Evolutionary conservation across 768 basidiomycete genomes (phyloP).

Genomic region (Paxillus rubicundulus): DNA sequence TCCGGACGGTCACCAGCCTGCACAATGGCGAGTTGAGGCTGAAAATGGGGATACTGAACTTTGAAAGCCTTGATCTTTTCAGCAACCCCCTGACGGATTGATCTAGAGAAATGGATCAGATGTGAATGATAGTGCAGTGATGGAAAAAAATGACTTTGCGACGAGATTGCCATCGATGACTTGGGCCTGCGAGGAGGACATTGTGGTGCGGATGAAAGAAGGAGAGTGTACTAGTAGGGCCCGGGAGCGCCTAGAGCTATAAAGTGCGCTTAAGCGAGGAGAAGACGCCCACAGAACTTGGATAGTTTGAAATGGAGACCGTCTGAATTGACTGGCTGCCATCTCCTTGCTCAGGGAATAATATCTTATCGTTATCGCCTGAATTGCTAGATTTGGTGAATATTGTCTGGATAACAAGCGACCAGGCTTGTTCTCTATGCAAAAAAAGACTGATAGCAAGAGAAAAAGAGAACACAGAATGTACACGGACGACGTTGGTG

Average conservation of each 20-base stretch:
- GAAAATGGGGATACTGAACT: conserved; percentile 78
- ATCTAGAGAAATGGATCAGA: conserved; percentile 44
- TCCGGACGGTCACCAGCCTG: conserved; percentile 93
- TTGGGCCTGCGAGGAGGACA: conserved; percentile 44
- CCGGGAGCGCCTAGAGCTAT: conserved; percentile 4
- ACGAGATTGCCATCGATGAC: conserved; percentile 82
- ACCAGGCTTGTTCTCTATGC: neutral
- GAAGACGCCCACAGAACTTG: neutral
- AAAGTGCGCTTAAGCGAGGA: conserved; percentile 1
- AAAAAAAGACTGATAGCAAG: neutral
- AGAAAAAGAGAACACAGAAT: conserved; percentile 3
- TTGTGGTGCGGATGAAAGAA: conserved; percentile 27
- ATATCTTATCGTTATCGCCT: neutral
- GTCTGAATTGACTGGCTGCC: conserved; percentile 1
- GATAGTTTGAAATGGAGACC: conserved; percentile 4
- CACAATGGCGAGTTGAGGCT: conserved; percentile 86
- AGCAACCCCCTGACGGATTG: conserved; percentile 76
- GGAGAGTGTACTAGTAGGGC: neutral
- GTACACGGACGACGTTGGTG: neutral
- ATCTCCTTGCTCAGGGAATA: neutral
- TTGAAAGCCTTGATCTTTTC: conserved; percentile 63
- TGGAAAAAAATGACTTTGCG: conserved; percentile 62
- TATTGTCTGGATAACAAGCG: neutral
- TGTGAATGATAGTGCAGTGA: conserved; percentile 4
- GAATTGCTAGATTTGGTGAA: conserved; percentile 5